Evolutionary conservation across 2,329 filamentous ascomycete genomes (phyloP).

Genomic region (Canariomyces notabilis): DNA sequence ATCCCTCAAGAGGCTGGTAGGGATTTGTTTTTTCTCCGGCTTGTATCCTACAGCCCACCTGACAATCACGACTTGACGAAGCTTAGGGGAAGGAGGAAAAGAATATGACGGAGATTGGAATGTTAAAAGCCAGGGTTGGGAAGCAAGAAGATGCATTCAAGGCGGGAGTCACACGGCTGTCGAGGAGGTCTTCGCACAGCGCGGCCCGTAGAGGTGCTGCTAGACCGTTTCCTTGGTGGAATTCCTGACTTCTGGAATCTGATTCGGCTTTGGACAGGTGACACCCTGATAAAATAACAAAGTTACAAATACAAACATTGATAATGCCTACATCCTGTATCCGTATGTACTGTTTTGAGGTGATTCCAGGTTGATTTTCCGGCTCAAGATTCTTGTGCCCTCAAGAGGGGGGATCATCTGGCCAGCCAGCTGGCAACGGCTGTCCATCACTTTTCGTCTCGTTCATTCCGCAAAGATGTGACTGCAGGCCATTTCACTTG

Average conservation of each 20-base stretch:
- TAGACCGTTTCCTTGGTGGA: not conserved
- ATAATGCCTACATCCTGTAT: not conserved
- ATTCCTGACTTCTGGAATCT: not conserved
- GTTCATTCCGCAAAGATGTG: no score
- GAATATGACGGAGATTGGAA: conserved; percentile 16
- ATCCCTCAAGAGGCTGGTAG: conserved; percentile 7
- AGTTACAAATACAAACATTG: not conserved
- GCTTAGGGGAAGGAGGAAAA: conserved; percentile 11
- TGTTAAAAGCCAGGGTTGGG: conserved; percentile 6
- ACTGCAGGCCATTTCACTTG: no score
- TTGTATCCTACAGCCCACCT: conserved; percentile 8
- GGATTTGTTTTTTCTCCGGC: conserved; percentile 8
- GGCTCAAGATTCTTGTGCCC: no score
- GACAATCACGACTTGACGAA: conserved; percentile 26
- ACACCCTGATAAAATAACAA: not conserved
- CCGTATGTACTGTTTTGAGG: not conserved
- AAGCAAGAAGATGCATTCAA: not conserved
- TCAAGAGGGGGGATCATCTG: no score
- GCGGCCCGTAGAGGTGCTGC: not conserved
- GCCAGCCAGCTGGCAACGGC: no score
- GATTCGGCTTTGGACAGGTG: not conserved
- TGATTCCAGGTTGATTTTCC: no score
- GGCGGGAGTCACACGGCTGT: no score
- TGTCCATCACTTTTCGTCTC: no score
- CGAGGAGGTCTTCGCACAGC: not conserved